phyloP scores from a whole-genome alignment of 148 eudicot genomes.

The Simmondsia chinensis region DNA sequence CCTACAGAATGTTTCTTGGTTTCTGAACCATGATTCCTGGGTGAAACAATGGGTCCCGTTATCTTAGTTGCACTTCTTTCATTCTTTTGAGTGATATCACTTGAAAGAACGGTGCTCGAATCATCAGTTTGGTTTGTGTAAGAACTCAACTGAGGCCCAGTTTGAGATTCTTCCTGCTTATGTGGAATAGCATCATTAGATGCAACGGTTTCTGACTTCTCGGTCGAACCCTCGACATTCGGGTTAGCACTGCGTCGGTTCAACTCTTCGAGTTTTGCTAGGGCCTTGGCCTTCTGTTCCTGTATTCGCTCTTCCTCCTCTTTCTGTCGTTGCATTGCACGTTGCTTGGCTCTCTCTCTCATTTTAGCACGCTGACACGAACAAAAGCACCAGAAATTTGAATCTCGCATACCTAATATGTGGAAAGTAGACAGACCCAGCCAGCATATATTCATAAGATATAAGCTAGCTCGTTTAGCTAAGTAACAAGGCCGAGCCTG shows the following conservation, averaged over 20 bases:
- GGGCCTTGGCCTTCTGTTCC: conserved; percentile 94
- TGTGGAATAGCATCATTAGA: conserved; percentile 14
- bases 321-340: conserved; percentile 65
- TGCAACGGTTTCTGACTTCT: conserved; percentile 26
- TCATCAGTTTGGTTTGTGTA: conserved; percentile 16
- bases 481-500: no score
- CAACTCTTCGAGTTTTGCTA: conserved; percentile 87
- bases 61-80: conserved; percentile 12
- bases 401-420: conserved; percentile 1
- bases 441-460: no score
- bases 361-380: conserved; percentile 62
- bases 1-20: conserved; percentile 9
- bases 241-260: conserved; percentile 56
- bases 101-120: conserved; percentile 13
- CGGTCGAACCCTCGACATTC: conserved; percentile 27
- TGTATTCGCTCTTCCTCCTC: conserved; percentile 87
- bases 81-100: conserved; percentile 12
- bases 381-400: conserved; percentile 6
- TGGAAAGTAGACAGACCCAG: no score
- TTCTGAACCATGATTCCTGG: conserved; percentile 9
- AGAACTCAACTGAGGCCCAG: conserved; percentile 17
- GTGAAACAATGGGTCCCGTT: conserved; percentile 20
- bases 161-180: conserved; percentile 29
- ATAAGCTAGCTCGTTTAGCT: no score
- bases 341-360: conserved; percentile 82